Conservation (phyloP, 2,329 filamentous ascomycete species). For the Bimuria novae-zelandiae region DNA sequence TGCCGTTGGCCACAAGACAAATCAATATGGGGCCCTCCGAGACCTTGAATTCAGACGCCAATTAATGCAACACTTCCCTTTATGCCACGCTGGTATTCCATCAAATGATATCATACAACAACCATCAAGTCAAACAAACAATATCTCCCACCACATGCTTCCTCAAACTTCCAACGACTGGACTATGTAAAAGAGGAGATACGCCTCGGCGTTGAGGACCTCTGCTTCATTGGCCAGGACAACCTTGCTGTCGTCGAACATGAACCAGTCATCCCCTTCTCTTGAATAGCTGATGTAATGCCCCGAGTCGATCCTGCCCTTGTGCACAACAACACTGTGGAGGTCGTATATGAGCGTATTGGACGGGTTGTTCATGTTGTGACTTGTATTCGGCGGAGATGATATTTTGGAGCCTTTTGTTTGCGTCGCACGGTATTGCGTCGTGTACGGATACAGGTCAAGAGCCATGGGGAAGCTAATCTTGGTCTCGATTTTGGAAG, state of each 20-base stretch:
- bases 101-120: too few relatives aligned
- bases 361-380: constrained; percentile 38
- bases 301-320: constrained; percentile 89
- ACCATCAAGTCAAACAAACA: too few relatives aligned
- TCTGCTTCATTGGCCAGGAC: constrained; percentile 82
- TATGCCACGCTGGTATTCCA: too few relatives aligned
- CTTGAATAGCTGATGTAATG: constrained; percentile 91
- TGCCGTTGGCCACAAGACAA: too few relatives aligned
- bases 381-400: constrained; percentile 42
- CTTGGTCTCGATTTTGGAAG: constrained; percentile 85
- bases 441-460: constrained; percentile 90
- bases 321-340: constrained; percentile 87
- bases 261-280: constrained; percentile 87
- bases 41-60: too few relatives aligned
- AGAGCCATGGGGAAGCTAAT: constrained; percentile 85
- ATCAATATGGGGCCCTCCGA: too few relatives aligned
- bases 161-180: constrained; percentile 36
- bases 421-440: constrained; percentile 53
- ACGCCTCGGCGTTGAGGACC: constrained; percentile 83
- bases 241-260: constrained; percentile 94
- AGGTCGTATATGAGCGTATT: constrained; percentile 80
- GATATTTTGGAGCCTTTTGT: constrained; percentile 36
- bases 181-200: constrained; percentile 78
- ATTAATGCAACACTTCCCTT: too few relatives aligned
- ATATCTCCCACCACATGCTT: not conserved